phyloP scores from a whole-genome alignment of 371 early-diverging fungal genomes.

The Saksenaea oblongispora region DNA sequence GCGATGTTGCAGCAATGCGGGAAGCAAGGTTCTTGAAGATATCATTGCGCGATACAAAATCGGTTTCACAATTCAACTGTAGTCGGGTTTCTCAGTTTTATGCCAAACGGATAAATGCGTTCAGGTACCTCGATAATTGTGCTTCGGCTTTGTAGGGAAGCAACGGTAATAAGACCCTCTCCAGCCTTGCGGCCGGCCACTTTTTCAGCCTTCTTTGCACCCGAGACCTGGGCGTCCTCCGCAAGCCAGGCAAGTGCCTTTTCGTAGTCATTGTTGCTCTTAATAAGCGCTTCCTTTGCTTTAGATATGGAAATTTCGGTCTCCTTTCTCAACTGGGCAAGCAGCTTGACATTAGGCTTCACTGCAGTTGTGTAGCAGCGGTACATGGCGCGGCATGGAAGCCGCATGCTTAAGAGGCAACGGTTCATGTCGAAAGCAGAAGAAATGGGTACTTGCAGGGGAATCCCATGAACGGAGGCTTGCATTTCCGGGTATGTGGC shows the following conservation, averaged over 20 bases:
- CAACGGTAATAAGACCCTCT: constrained; percentile 71
- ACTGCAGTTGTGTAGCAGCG: constrained; percentile 30
- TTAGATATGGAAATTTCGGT: constrained; percentile 84
- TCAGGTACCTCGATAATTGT: constrained; percentile 69
- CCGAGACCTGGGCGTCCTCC: constrained; percentile 67
- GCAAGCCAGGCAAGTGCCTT: constrained; percentile 84
- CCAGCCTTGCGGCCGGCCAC: constrained; percentile 51
- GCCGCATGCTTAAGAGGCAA: not conserved
- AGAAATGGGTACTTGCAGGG: not conserved
- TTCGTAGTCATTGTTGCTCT: constrained; percentile 72
- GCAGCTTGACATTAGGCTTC: constrained; percentile 72
- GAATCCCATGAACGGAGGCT: not conserved
- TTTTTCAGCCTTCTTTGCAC: constrained; percentile 71
- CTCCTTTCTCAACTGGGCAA: constrained; percentile 79
- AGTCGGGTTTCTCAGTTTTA: not conserved
- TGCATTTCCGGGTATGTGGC: not conserved
- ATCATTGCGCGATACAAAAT: constrained; percentile 88
- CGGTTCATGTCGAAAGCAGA: constrained; percentile 1
- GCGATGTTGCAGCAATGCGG: constrained; percentile 68
- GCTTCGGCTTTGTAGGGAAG: constrained; percentile 48
- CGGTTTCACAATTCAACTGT: constrained; percentile 91
- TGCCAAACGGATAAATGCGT: not conserved
- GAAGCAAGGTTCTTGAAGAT: constrained; percentile 80
- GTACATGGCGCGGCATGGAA: not conserved
- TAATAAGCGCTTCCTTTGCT: constrained; percentile 84